phyloP scores from a whole-genome alignment of 2,329 filamentous ascomycete species.

The Pseudogymnoascus sp. region DNA sequence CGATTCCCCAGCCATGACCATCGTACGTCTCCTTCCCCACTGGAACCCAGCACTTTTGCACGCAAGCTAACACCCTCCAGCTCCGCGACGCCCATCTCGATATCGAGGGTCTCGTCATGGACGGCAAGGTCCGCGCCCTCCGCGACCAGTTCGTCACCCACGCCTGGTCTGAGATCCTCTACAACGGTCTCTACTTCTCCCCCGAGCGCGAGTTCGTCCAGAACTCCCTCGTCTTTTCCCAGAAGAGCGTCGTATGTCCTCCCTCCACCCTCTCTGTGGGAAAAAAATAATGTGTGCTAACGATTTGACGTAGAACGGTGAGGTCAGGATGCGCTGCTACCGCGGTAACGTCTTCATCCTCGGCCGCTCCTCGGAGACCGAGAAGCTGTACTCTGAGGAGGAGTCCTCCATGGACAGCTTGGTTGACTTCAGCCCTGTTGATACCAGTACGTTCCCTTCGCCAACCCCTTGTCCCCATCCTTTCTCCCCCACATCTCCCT shows the following conservation, averaged over 20 bases:
- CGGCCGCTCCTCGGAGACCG: conserved; percentile 54
- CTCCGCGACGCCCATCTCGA: conserved; percentile 41
- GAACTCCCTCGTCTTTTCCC: conserved; percentile 53
- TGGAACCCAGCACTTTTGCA: conserved; percentile 14
- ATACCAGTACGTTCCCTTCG: conserved; percentile 40
- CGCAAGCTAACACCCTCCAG: conserved; percentile 14
- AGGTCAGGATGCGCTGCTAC: conserved; percentile 58
- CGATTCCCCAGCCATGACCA: conserved; percentile 57
- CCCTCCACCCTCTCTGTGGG: neutral
- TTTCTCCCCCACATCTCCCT: neutral
- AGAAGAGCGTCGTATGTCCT: conserved; percentile 44
- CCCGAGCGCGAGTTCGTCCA: conserved; percentile 68
- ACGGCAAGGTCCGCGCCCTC: conserved; percentile 61
- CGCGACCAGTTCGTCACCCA: conserved; percentile 66
- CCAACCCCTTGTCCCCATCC: conserved; percentile 42
- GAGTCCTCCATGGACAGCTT: conserved; percentile 67
- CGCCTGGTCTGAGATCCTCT: conserved; percentile 52
- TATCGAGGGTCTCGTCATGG: conserved; percentile 61
- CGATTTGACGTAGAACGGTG: conserved; percentile 38
- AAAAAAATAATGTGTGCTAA: neutral
- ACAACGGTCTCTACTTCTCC: conserved; percentile 62
- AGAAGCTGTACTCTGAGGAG: conserved; percentile 63
- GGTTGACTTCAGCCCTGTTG: conserved; percentile 58
- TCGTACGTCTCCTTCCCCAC: conserved; percentile 20
- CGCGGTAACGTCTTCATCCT: conserved; percentile 60